phyloP scores from a whole-genome alignment of 345 rosid genomes.

The Rubroshorea leprosula region DNA sequence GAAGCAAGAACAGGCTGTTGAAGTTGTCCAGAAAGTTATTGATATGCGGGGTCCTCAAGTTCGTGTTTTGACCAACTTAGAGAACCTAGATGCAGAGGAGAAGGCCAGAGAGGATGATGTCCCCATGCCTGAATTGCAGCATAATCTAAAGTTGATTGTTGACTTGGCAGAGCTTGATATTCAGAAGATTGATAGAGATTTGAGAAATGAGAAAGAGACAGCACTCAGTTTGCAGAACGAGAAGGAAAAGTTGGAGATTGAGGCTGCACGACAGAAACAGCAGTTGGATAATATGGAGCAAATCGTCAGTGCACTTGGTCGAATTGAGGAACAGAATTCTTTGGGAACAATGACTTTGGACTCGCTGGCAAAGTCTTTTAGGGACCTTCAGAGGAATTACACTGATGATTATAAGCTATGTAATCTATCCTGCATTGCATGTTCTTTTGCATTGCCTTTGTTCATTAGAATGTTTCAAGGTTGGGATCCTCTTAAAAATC shows the following conservation, averaged over 20 bases:
- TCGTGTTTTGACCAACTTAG: slow-evolving; percentile 79
- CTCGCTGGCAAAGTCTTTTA: slow-evolving; percentile 44
- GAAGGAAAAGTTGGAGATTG: slow-evolving; percentile 60
- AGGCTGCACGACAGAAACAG: slow-evolving; percentile 42
- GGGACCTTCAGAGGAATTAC: slow-evolving; percentile 43
- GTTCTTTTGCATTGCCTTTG: slow-evolving; percentile 67
- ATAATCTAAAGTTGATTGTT: slow-evolving; percentile 66
- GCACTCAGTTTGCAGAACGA: slow-evolving; percentile 80
- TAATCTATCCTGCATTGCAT: slow-evolving; percentile 71
- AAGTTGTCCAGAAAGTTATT: slow-evolving; percentile 77
- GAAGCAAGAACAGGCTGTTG: slow-evolving; percentile 73
- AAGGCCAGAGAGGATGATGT: slow-evolving; percentile 77
- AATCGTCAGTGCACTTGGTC: slow-evolving; percentile 39
- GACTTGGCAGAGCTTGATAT: slow-evolving; percentile 81
- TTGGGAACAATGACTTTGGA: slow-evolving; percentile 61
- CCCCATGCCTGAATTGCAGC: slow-evolving; percentile 94
- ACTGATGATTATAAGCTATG: slow-evolving; percentile 73
- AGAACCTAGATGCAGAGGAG: slow-evolving; percentile 85
- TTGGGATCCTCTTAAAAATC: slow-evolving; percentile 83
- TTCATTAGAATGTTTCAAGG: slow-evolving; percentile 86
- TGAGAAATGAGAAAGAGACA: slow-evolving; percentile 79
- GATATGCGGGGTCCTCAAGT: slow-evolving; percentile 96
- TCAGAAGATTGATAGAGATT: slow-evolving; percentile 75
- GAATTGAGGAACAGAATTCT: slow-evolving; percentile 49
- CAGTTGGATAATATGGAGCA: slow-evolving; percentile 61